These are phyloP conservation scores for Penicillium odoratum DNA, from an alignment of 495 filamentous ascomycete genomes.

Conservation along the genomic window DNA sequence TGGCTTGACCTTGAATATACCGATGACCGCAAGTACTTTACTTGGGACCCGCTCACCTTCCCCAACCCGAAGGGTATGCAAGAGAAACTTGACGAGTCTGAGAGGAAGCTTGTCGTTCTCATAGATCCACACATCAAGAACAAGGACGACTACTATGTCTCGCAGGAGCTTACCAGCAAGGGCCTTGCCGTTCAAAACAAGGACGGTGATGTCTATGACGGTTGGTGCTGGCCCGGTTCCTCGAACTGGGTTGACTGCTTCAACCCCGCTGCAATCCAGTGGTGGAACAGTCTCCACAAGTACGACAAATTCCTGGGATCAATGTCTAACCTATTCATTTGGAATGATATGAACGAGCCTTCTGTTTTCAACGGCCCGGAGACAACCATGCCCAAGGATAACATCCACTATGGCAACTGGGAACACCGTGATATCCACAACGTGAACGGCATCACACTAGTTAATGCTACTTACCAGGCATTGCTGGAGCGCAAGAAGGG, in stretches of 20 bases:
- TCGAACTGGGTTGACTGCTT: slow-evolving; percentile 96
- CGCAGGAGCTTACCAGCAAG: slow-evolving; percentile 79
- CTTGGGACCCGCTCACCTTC: slow-evolving; percentile 88
- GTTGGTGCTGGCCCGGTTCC: slow-evolving; percentile 97
- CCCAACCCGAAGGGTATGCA: slow-evolving; percentile 83
- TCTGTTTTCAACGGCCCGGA: slow-evolving; percentile 98
- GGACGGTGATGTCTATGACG: slow-evolving; percentile 84
- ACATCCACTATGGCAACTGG: slow-evolving; percentile 87
- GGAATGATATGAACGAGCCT: slow-evolving; percentile 99
- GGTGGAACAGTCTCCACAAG: slow-evolving; percentile 88
- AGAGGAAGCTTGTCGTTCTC: slow-evolving; percentile 88
- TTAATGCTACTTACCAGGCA: slow-evolving; percentile 88
- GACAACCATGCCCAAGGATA: slow-evolving; percentile 95
- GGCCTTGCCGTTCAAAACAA: slow-evolving; percentile 84
- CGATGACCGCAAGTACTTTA: slow-evolving; percentile 95
- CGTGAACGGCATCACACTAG: slow-evolving; percentile 87
- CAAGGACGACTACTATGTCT: slow-evolving; percentile 69
- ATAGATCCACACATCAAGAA: slow-evolving; percentile 99
- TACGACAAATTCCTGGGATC: slow-evolving; percentile 84
- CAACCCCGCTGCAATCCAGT: slow-evolving; percentile 78
- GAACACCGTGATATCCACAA: slow-evolving; percentile 98
- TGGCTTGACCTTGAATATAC: slow-evolving; percentile 99
- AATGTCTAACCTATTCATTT: slow-evolving; percentile 82
- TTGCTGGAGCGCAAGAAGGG: slow-evolving; percentile 77
- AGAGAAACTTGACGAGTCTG: slow-evolving; percentile 76